Percentiles rank a stretch among this genome's conserved stretches.
Conservation (phyloP, 768 basidiomycete genomes). For the Hydnum rufescens region DNA sequence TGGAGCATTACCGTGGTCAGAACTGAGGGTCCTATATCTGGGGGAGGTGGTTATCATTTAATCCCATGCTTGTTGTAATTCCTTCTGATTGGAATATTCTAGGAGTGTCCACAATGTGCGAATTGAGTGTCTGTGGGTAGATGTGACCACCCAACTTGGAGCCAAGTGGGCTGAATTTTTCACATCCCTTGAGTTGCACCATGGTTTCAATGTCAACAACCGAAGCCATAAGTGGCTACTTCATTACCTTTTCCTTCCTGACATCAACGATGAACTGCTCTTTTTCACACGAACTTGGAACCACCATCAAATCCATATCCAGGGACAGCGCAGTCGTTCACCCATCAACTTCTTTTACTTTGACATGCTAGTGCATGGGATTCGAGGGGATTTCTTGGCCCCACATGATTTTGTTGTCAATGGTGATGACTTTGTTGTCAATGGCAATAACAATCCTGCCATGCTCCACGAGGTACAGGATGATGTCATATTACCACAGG, state of each 20-base stretch:
- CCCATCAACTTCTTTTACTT: constrained; percentile 14
- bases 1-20: constrained; percentile 12
- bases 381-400: constrained; percentile 4
- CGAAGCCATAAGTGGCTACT: constrained; percentile 23
- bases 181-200: constrained; percentile 19
- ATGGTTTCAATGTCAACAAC: constrained; percentile 15
- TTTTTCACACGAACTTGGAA: constrained; percentile 14
- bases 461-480: too few relatives aligned
- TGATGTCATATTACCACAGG: too few relatives aligned
- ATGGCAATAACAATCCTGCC: too few relatives aligned
- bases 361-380: constrained; percentile 10
- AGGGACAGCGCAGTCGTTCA: constrained; percentile 11
- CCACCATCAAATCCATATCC: constrained; percentile 10
- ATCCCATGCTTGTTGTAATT: not conserved
- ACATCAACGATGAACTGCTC: constrained; percentile 17
- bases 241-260: constrained; percentile 21
- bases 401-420: too few relatives aligned
- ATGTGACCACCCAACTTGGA: constrained; percentile 16
- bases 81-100: not conserved
- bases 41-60: constrained; percentile 12
- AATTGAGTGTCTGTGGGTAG: constrained; percentile 20
- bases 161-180: constrained; percentile 30
- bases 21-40: constrained; percentile 16
- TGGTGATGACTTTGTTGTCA: too few relatives aligned
- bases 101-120: constrained; percentile 15